Evolutionary conservation across 495 filamentous ascomycete species (phyloP), one percentile per base, ranked within the genome.

Genomic region (Penicillium taxi): DNA sequence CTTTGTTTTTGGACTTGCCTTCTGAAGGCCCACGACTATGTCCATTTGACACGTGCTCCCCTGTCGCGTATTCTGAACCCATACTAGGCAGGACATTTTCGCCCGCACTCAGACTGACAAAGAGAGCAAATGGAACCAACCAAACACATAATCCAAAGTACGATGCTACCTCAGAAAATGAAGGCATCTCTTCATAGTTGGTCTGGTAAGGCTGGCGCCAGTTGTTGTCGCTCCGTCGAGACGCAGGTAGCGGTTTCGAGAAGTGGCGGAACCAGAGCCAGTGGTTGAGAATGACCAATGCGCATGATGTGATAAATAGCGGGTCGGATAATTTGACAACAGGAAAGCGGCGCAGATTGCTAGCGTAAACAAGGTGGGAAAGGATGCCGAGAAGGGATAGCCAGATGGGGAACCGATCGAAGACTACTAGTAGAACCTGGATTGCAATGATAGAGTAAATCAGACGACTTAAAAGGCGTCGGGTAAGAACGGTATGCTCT

Each of bases 141-240:
- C 91, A 98, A 9, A 98, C 86, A 55, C 86, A 95, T 6, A 98
- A 69, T 4, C 91, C 91, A 52, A 98, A 98, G 57, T 90, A 98
- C 1, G 86, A 90, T 0, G 90, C 87, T 26, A 98, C 87, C 59
- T 96, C 87, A 7, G 88, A 89, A 60, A 98, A 98, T 22, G 76
- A 80, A 2, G 91, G 91, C 37, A 86, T 63, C 35, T 80, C 68
- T 8, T 66, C 59, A 19, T 59, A 50, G 36, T 55, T 51, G 25
- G 74, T 60, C 48, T 77, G 73, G 58, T 81, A 77, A 41, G 75
- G 76, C 36, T 77, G 63, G 38, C 69, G 61, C 61, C 62, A 66
- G 39, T 57, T 63, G 23, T 48, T 55, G 26, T 46, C 49, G 26
- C 49, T 38, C 4, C 41, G 47, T 1, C 44, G 45, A 27, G 56